These are phyloP conservation scores for Zygoascus biomembranicola DNA, from an alignment of 805 yeast genomes.

Conservation along the genomic window DNA sequence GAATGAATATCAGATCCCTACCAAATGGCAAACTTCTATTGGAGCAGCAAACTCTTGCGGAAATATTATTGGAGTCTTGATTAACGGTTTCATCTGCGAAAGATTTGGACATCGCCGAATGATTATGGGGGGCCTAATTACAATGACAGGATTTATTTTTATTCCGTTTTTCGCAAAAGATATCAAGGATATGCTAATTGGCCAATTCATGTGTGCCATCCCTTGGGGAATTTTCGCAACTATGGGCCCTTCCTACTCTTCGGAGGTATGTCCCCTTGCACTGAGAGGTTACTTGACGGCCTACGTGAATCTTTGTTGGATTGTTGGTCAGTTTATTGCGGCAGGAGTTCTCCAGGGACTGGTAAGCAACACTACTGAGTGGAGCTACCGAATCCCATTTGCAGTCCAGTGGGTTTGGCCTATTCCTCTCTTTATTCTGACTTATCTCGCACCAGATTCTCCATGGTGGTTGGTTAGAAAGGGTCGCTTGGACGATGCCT, in stretches of 20 bases:
- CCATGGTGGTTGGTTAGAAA: conserved; percentile 48
- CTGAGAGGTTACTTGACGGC: conserved; percentile 43
- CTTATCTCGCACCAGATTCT: conserved; percentile 48
- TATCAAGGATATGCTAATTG: conserved; percentile 30
- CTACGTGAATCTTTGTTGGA: conserved; percentile 45
- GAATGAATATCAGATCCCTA: conserved; percentile 26
- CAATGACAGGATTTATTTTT: conserved; percentile 34
- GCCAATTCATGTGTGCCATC: conserved; percentile 32
- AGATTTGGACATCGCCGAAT: conserved; percentile 35
- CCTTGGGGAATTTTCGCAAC: conserved; percentile 49
- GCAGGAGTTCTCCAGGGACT: conserved; percentile 39
- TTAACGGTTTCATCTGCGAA: conserved; percentile 39
- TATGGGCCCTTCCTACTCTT: conserved; percentile 43
- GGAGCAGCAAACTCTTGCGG: conserved; percentile 27
- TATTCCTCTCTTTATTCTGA: conserved; percentile 10
- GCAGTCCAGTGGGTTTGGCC: conserved; percentile 18
- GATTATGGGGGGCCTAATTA: conserved; percentile 24
- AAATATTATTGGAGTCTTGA: conserved; percentile 37
- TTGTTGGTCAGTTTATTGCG: conserved; percentile 47
- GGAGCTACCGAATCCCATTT: conserved; percentile 13
- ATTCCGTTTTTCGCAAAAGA: conserved; percentile 39
- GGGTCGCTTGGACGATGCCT: conserved; percentile 37
- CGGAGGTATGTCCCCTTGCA: conserved; percentile 47
- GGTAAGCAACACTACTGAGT: conserved; percentile 25
- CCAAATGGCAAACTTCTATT: conserved; percentile 21